phyloP scores from a whole-genome alignment of 805 yeast species.

The Wickerhamiella kurtzmanii region DNA sequence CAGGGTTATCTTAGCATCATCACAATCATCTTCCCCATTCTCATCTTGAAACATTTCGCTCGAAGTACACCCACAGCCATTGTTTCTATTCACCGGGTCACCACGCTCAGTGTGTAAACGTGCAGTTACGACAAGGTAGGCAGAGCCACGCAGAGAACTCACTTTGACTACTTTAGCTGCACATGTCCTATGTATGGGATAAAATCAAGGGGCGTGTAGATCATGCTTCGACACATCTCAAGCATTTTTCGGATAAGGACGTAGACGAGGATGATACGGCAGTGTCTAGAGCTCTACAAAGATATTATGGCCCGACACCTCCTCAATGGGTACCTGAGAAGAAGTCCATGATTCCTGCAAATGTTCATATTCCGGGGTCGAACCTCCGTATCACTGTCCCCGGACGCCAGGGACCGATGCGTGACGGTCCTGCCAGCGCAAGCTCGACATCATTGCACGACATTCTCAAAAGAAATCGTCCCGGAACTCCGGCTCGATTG shows the following conservation, averaged over 20 bases:
- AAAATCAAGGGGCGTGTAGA: conserved; percentile 19
- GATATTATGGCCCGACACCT: conserved; percentile 25
- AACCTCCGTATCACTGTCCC: neutral
- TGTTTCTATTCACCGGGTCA: no score
- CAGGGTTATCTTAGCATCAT: no score
- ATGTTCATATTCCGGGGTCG: conserved; percentile 9
- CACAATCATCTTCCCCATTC: no score
- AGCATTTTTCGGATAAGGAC: conserved; percentile 29
- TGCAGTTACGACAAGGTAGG: no score
- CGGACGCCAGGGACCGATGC: neutral
- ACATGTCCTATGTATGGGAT: conserved; percentile 19
- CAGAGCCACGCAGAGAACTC: no score
- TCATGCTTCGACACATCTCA: conserved; percentile 19
- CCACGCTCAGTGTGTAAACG: no score
- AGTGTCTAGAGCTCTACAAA: conserved; percentile 33
- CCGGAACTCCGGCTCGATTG: neutral
- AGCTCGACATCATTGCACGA: neutral
- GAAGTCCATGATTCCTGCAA: conserved; percentile 5
- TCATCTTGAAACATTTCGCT: no score
- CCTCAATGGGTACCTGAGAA: conserved; percentile 23
- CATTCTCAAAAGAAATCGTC: neutral
- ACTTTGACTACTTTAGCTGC: neutral
- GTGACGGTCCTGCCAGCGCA: neutral
- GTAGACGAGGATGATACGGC: conserved; percentile 31
- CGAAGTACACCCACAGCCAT: no score